Conservation (phyloP, 495 filamentous ascomycete genomes). For the Friedmanniomyces simplex region DNA sequence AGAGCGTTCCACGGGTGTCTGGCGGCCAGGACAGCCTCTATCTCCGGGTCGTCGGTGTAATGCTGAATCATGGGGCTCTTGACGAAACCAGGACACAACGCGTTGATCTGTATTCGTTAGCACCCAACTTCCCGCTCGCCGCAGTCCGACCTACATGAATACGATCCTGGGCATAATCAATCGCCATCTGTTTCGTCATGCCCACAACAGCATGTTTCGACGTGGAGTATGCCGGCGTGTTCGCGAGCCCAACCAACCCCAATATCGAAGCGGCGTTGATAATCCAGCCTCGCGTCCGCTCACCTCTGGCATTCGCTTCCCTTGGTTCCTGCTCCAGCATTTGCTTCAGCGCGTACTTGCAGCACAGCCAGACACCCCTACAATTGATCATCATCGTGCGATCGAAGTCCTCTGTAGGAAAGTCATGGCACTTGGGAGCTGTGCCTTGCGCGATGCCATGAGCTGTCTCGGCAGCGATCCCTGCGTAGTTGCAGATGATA, state of each 20-base stretch:
- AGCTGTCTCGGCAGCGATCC: not conserved
- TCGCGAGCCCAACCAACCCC: conserved; percentile 8
- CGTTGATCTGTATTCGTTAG: conserved; percentile 4
- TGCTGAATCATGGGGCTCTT: conserved; percentile 14
- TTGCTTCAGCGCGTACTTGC: conserved; percentile 19
- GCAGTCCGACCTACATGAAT: conserved; percentile 4
- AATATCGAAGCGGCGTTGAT: conserved; percentile 19
- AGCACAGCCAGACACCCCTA: conserved; percentile 22
- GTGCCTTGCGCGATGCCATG: not conserved
- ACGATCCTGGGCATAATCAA: conserved; percentile 20
- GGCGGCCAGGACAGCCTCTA: not conserved
- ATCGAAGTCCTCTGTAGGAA: conserved; percentile 14
- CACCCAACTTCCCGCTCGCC: no score
- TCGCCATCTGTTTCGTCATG: conserved; percentile 22
- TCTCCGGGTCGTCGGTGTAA: not conserved
- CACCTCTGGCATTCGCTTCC: conserved; percentile 17
- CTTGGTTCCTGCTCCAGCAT: conserved; percentile 24
- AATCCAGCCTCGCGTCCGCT: conserved; percentile 20
- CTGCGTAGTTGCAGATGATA: conserved; percentile 23
- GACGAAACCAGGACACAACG: conserved; percentile 16
- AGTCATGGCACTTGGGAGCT: not conserved
- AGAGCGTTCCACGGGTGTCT: conserved; percentile 14
- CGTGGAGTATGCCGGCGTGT: conserved; percentile 2
- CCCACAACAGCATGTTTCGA: conserved; percentile 18
- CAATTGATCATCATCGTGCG: conserved; percentile 15